Evolutionary conservation across 2,329 filamentous ascomycete species (phyloP), one percentile per base, ranked within the genome.

Genomic region (Fusarium mundagurra): DNA sequence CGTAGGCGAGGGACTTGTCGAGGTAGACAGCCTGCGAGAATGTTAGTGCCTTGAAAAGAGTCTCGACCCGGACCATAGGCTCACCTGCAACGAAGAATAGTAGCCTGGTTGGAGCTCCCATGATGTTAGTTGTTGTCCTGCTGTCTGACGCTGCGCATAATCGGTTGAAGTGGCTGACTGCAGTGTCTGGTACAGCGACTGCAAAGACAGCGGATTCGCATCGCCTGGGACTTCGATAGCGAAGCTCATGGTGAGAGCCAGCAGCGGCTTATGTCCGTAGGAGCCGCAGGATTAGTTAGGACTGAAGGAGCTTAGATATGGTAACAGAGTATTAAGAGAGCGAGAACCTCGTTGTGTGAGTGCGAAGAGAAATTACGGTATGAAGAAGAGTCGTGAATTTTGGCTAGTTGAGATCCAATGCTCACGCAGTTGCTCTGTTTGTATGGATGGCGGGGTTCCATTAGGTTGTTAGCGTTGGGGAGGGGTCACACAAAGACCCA

Each of bases 181-280:
- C 61, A 95, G 85, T 17, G 89, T 88, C 72, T 89, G 88, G 79
- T 90, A 91, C 33, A 95, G 88, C 80, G 91, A 89, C 67, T 88
- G 86, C 66, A 88, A 82, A 67, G 83, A 91, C 72, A 95, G 85
- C 62, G 93, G 93, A 76, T 88, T 94, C 50, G 94, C 92, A 84
- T 96, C 94, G 74, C 93, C 95, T 12, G 93, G 89, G 68, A 94
- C 91, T 85, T 97, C 94, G 80, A 97, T 91, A 69, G 89, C 84
- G 82, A 92, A 92, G 81, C 87, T 90, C 92, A 94, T 94, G 79
- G 69, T 81, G 67, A 70, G 68, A 68, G 70, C 76, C 67, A 65
- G 66, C 57, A 33, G 62, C 41, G 54, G 69, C 72, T 65, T 69
- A 61, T 69, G 69, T 75, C 76, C 66, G 63, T 65, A 31, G 63